Evolutionary conservation across 1,284 basidiomycete species (phyloP), one percentile per base, ranked within the genome.

Genomic region (Porodaedalea pini): DNA sequence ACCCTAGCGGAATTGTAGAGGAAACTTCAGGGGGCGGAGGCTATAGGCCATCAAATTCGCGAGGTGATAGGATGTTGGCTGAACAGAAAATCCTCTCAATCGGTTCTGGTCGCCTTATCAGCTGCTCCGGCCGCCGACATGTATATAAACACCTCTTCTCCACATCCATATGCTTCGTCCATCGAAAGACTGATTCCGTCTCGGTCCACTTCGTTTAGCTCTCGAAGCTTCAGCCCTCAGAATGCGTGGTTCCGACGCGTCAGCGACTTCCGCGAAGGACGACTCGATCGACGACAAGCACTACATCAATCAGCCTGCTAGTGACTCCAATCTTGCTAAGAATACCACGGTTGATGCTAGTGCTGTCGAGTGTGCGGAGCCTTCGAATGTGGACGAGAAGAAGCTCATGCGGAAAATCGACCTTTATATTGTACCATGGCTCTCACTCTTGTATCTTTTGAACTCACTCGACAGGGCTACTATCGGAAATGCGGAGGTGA

Each of bases 391-490:
- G 40, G 70, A 82, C 62, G 78, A 81, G 63, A 70, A 66, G 56
- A 73, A 68, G 52, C 69, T 83, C 11, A 66, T 82, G 51, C 71
- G 79, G 47, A 80, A 74, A 64, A 74, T 83, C 56, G 82, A 83
- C 63, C 40, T 78, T 54, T 73, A 72, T 62, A 70, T 83, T 41
- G 71, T 84, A 43, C 81, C 82, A 27, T 84, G 81, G 80, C 65
- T 83, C 43, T 71, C 78, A 19, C 64, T 86, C 10, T 69, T 88
- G 21, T 88, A 88, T 68, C 75, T 88, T 19, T 73, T 87, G 61
- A 83, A 78, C 61, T 81, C 78, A 60, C 68, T 82, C 53, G 85
- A 88, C 66, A 74, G 85, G 64, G 79, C 83, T 49, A 85, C 79
- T 54, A 81, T 87, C 63, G 84, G 80, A 57, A 86, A 86, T 65